phyloP scores from a whole-genome alignment of 345 rosid species.

The Populus euphratica region DNA sequence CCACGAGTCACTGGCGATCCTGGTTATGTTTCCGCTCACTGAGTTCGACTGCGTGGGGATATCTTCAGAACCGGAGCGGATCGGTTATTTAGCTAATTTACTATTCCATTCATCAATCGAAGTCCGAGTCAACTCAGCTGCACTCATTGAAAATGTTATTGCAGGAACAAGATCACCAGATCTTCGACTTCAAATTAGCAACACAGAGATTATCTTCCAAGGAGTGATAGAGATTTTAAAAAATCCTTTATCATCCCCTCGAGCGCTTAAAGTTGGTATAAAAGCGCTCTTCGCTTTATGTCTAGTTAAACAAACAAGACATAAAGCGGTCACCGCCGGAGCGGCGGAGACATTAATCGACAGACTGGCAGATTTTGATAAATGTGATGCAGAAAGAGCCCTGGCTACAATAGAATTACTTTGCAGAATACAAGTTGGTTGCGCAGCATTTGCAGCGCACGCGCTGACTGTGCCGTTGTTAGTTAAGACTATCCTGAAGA shows the following conservation, averaged over 20 bases:
- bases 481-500: conserved; percentile 66
- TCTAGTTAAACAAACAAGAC: conserved; percentile 71
- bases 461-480: conserved; percentile 74
- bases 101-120: conserved; percentile 59
- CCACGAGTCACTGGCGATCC: conserved; percentile 60
- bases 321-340: conserved; percentile 75
- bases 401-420: conserved; percentile 83
- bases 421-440: conserved; percentile 70
- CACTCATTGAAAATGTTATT: conserved; percentile 68
- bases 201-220: conserved; percentile 53
- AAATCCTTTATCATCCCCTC: conserved; percentile 49
- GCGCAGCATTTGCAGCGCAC: conserved; percentile 61
- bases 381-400: conserved; percentile 81
- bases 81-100: conserved; percentile 42
- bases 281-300: conserved; percentile 82
- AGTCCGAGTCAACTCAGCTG: conserved; percentile 72
- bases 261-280: conserved; percentile 67
- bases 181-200: conserved; percentile 51
- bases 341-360: conserved; percentile 62
- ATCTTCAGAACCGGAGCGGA: conserved; percentile 47
- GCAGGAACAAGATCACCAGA: conserved; percentile 66
- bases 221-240: conserved; percentile 68
- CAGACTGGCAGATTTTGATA: conserved; percentile 69
- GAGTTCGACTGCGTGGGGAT: conserved; percentile 61
- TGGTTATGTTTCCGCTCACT: conserved; percentile 59